Conservation (phyloP, 495 filamentous ascomycete genomes). For the Tuber indicum region DNA sequence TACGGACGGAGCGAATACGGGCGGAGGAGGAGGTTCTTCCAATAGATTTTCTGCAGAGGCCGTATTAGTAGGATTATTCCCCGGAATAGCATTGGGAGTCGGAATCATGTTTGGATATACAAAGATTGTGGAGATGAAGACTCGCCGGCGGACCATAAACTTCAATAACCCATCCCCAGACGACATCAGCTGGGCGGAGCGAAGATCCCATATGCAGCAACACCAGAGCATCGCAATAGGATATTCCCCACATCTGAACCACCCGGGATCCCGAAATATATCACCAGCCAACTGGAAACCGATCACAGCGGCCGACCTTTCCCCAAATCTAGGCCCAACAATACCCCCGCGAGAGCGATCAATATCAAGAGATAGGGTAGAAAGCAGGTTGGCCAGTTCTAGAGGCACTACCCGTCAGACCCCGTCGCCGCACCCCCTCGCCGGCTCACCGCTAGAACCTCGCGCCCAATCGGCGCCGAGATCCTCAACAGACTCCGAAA, state of each 20-base stretch:
- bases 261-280: conserved; percentile 2
- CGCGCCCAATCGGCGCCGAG: background rate
- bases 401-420: background rate
- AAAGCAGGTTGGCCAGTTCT: background rate
- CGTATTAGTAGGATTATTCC: conserved; percentile 33
- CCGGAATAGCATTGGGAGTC: conserved; percentile 31
- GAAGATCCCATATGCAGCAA: conserved; percentile 12
- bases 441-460: conserved; percentile 3
- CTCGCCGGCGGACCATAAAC: conserved; percentile 30
- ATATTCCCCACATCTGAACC: conserved; percentile 18
- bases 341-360: conserved; percentile 23
- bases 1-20: background rate
- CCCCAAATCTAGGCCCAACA: conserved; percentile 29
- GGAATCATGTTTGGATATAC: conserved; percentile 33
- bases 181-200: conserved; percentile 18
- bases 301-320: conserved; percentile 16
- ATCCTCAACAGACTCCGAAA: conserved; percentile 1
- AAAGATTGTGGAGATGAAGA: conserved; percentile 27
- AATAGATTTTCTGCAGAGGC: conserved; percentile 21
- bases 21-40: background rate
- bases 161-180: conserved; percentile 33
- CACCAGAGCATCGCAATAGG: conserved; percentile 15
- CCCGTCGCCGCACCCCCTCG: conserved; percentile 7
- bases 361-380: background rate
- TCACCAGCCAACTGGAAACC: conserved; percentile 17